Base-by-base conservation (phyloP, 306 rosid genomes). In the Begonia loranthoides region DNA sequence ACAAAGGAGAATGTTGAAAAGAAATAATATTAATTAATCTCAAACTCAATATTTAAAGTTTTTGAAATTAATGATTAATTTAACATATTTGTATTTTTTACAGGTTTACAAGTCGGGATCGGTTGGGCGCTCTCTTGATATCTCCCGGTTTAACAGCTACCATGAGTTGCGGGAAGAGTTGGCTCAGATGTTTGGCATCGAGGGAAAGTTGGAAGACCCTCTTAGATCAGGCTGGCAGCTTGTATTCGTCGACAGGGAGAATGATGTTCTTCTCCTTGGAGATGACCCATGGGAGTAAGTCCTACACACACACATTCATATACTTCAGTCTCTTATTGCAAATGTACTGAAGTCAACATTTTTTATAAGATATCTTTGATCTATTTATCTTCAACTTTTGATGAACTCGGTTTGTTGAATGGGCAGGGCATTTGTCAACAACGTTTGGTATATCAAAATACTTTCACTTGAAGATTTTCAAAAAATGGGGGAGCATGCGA, bases 141-240 rank as follows among this genome's bases (percentile, higher is more conserved):
- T 86, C 72, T 82, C 95, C 57, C 87, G 83, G 74, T 79, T 86
- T 81, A 82, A 78, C 85, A 82, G 95, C 76, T 86, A 86, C 60
- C 79, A 74, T 62, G 88, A 86, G 62, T 81, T 86, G 87, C 76
- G 95, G 50, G 95, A 82, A 74, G 95, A 82, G 73, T 79, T 86
- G 76, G 83, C 73, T 24, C 85, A 77, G 85, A 86, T 86, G 95
- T 86, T 79, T 66, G 87, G 87, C 48, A 86, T 86, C 12, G 95
- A 82, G 93, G 95, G 87, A 58, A 81, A 78, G 72, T 80, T 84
- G 55, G 93, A 76, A 79, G 87, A 82, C 65, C 83, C 83, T 82
- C 83, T 66, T 86, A 86, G 95, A 86, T 86, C 95, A 86, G 95
- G 95, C 95, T 86, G 95, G 95, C 95, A 86, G 95, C 95, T 86